These are phyloP conservation scores for Punctularia strigosozonata DNA, from an alignment of 768 basidiomycete species.

Conservation along the genomic window DNA sequence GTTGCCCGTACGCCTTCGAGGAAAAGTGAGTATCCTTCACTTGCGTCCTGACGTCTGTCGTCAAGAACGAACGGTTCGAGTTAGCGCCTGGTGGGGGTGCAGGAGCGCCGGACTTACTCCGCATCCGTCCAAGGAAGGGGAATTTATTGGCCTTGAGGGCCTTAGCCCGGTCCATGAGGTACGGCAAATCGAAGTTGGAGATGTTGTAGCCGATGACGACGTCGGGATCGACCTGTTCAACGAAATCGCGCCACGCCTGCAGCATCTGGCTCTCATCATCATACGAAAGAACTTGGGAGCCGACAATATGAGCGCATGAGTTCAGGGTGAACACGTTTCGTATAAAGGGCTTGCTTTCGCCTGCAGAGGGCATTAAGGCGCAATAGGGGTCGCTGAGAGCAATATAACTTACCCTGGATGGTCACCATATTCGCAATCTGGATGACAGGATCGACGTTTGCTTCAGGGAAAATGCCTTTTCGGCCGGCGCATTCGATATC, in stretches of 20 bases:
- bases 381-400: background rate
- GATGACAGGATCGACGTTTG: slow-evolving; percentile 85
- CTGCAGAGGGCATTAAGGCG: slow-evolving; percentile 25
- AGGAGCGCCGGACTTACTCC: slow-evolving; percentile 32
- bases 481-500: slow-evolving; percentile 99
- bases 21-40: slow-evolving; percentile 95
- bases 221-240: slow-evolving; percentile 87
- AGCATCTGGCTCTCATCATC: slow-evolving; percentile 67
- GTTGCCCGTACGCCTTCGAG: slow-evolving; percentile 93
- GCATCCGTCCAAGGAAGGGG: slow-evolving; percentile 64
- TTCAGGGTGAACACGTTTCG: slow-evolving; percentile 95
- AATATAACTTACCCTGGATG: slow-evolving; percentile 61
- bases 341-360: slow-evolving; percentile 87
- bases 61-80: slow-evolving; percentile 4
- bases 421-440: slow-evolving; percentile 99
- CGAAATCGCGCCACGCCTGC: slow-evolving; percentile 79
- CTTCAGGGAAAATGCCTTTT: slow-evolving; percentile 95
- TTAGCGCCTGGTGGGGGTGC: background rate
- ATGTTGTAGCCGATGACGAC: slow-evolving; percentile 96
- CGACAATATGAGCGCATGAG: slow-evolving; percentile 89
- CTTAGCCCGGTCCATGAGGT: slow-evolving; percentile 86
- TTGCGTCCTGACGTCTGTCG: slow-evolving; percentile 62
- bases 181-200: slow-evolving; percentile 90
- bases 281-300: slow-evolving; percentile 89
- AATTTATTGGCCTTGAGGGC: slow-evolving; percentile 63